Evolutionary conservation across 768 basidiomycete genomes (phyloP).

Genomic region (Glaciozyma antarctica): DNA sequence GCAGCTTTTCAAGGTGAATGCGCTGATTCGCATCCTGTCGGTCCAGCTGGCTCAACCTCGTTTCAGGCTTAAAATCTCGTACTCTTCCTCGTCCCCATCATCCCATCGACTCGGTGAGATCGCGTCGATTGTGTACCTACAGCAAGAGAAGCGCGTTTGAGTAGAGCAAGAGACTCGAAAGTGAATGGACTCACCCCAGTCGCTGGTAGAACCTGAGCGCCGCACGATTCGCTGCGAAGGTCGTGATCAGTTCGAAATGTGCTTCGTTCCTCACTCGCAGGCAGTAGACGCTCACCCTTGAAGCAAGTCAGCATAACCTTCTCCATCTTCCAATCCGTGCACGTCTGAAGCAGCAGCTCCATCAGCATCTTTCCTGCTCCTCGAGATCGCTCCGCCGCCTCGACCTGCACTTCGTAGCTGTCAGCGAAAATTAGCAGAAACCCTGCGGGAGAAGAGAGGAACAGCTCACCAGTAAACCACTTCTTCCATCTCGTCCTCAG

Average conservation of each 20-base stretch:
- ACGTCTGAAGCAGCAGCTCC: constrained; percentile 48
- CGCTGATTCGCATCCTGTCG: no score
- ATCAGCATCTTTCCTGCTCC: constrained; percentile 57
- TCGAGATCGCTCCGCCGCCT: constrained; percentile 42
- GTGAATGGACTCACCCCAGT: neutral
- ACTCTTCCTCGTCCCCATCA: neutral
- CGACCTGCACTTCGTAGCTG: constrained; percentile 72
- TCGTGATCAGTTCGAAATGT: neutral
- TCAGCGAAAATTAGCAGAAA: neutral
- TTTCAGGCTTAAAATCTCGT: neutral
- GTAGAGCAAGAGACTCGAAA: neutral
- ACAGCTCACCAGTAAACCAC: constrained; percentile 66
- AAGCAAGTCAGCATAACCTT: constrained; percentile 69
- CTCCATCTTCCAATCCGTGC: constrained; percentile 50
- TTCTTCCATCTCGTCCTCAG: constrained; percentile 38
- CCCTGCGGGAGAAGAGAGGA: constrained; percentile 6
- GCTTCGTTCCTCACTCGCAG: neutral
- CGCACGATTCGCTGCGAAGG: neutral
- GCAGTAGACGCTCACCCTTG: constrained; percentile 46
- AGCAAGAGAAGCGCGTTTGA: neutral
- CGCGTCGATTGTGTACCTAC: neutral
- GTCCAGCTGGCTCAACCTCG: neutral
- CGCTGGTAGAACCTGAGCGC: neutral
- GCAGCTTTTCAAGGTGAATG: no score
- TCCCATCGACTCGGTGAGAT: neutral